A percentile compares a stretch with the other conserved stretches of the same genome.
Evolutionary conservation across 306 rosid species (phyloP).

Genomic region (Dryas drummondii): DNA sequence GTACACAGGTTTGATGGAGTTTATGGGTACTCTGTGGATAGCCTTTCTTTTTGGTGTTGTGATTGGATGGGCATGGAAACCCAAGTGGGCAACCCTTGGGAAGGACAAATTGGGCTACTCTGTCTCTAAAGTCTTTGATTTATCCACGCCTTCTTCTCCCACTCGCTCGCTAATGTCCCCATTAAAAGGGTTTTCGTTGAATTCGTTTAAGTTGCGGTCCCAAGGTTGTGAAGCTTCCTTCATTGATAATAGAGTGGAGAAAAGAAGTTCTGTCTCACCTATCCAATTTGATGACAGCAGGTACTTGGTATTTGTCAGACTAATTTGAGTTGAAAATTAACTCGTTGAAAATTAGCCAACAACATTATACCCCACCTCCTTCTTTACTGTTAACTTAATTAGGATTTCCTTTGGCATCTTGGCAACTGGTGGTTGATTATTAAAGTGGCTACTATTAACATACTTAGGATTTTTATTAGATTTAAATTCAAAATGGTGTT

Average conservation of each 20-base stretch:
- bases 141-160: slow-evolving; percentile 27
- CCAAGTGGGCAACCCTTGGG: slow-evolving; percentile 60
- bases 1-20: slow-evolving; percentile 6
- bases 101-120: slow-evolving; percentile 24
- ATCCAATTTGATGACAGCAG: slow-evolving; percentile 27
- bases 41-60: slow-evolving; percentile 70
- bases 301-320: slow-evolving; percentile 28
- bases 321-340: too few species aligned
- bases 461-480: not conserved
- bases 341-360: too few species aligned
- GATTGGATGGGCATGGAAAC: slow-evolving; percentile 96
- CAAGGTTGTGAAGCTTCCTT: slow-evolving; percentile 16
- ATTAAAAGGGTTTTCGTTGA: slow-evolving; percentile 4
- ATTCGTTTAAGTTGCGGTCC: not conserved
- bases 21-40: slow-evolving; percentile 56
- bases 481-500: not conserved
- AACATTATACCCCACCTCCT: too few species aligned
- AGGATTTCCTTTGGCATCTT: too few species aligned
- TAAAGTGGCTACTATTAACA: too few species aligned
- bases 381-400: too few species aligned
- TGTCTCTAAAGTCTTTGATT: not conserved
- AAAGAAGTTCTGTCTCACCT: slow-evolving; percentile 23
- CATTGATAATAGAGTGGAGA: slow-evolving; percentile 4
- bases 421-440: too few species aligned
- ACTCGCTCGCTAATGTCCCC: not conserved